phyloP scores from a whole-genome alignment of 768 basidiomycete species.

The Lentinula boryana region DNA sequence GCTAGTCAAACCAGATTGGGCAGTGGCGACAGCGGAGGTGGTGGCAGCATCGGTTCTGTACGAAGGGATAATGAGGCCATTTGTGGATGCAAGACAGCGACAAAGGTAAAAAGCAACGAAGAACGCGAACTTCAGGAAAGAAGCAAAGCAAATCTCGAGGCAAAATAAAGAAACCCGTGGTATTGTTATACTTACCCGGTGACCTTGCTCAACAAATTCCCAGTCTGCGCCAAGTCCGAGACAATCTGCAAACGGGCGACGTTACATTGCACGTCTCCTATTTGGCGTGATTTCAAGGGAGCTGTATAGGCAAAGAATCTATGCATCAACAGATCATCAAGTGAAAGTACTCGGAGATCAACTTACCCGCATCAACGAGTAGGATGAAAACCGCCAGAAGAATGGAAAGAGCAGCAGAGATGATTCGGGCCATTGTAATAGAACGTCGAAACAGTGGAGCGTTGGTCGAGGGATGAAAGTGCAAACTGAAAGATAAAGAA shows the following conservation, averaged over 20 bases:
- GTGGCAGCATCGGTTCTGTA: background rate
- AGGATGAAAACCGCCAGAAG: background rate
- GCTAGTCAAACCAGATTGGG: background rate
- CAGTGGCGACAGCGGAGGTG: background rate
- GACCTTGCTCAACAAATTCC: background rate
- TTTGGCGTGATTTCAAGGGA: conserved; percentile 18
- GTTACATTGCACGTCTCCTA: conserved; percentile 27
- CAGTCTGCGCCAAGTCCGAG: conserved; percentile 14
- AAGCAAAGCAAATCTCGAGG: too few relatives aligned
- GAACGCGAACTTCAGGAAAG: too few relatives aligned
- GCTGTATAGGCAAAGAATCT: background rate
- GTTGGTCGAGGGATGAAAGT: background rate
- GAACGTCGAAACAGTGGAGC: background rate
- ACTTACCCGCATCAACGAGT: background rate
- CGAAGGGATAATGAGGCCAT: too few relatives aligned
- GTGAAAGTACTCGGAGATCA: background rate
- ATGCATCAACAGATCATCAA: background rate
- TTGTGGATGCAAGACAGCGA: too few relatives aligned
- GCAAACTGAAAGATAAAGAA: background rate
- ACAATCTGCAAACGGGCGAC: conserved; percentile 24
- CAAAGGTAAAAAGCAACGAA: too few relatives aligned
- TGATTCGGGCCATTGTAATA: background rate
- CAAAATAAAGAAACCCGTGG: too few relatives aligned
- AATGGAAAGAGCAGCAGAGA: background rate
- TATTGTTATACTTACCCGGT: background rate